Base-by-base conservation (phyloP, 164 flowering plant genomes). In the Magnolia kwangsiensis region DNA sequence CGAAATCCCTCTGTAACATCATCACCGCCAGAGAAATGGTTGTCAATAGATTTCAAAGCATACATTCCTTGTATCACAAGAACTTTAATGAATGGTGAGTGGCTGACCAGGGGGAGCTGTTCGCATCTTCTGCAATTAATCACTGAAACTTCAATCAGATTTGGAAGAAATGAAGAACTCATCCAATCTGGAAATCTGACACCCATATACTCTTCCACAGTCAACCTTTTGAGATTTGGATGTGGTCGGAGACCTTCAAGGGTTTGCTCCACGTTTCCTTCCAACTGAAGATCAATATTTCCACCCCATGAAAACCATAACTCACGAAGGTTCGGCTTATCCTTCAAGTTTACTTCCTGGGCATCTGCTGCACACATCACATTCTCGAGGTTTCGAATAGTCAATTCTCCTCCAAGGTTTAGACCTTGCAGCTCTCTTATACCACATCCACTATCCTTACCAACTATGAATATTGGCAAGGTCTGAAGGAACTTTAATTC, bases 171-270 rank as follows among this genome's bases (percentile, higher is more conserved):
- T 14, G 29, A 45, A 27, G 63, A 50, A 20, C 13, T 13, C 63
- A 69, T 24, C 88, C 86, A 83, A 8, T 3, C 0, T 19, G 85
- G 86, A 45, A 83, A 77, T 0, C 1, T n/a, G 11, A 14, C 8
- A 14, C 86, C 86, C 13, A 59, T 24, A 51, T 77, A 85, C 0
- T 27, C 27, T 27, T 27, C 27, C 27, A 27, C 27, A 51, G 73
- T 8, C 72, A 85, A 50, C 16, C 21, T 74, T 23, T 77, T 72
- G 8, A 83, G 27, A 58, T 75, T 74, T 64, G 13, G 2, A 50
- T 80, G 78, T 18, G 88, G 86, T 23, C 79, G 21, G 23, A 82
- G 81, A 20, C 71, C 6, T 7, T 59, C 29, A 19, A 83, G 67
- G 14, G 76, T 45, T 5, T 73, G 70, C 18, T 29, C 50, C 16